Evolutionary conservation across 345 rosid genomes (phyloP).

Genomic region (Adansonia digitata): DNA sequence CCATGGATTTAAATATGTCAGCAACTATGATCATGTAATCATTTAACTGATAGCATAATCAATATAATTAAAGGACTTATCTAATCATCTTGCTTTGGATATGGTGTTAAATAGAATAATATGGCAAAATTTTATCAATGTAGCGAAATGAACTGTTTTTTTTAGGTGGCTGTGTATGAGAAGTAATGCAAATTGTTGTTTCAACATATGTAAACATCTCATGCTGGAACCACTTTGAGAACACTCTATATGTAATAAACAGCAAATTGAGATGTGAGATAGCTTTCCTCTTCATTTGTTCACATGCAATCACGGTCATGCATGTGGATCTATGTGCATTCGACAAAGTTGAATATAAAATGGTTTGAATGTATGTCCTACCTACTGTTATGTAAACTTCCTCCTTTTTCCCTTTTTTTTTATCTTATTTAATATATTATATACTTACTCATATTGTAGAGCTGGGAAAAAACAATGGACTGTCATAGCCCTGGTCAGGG

Average conservation of each 20-base stretch:
- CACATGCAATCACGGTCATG: not conserved
- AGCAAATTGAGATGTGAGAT: conserved; percentile 1
- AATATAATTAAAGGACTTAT: not conserved
- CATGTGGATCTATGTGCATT: conserved; percentile 1
- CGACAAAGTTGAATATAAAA: not conserved
- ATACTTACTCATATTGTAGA: conserved; percentile 29
- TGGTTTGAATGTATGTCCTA: not conserved
- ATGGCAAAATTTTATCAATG: not conserved
- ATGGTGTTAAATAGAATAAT: not conserved
- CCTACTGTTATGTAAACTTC: not conserved
- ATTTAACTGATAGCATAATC: not conserved
- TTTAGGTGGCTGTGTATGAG: not conserved
- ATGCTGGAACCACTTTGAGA: not conserved
- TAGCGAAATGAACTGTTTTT: not conserved
- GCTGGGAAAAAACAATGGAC: conserved; percentile 96
- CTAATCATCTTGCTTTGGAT: not conserved
- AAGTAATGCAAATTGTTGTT: no score
- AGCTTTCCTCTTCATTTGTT: not conserved
- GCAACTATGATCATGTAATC: not conserved
- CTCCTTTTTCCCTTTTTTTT: not conserved
- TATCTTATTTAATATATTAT: not conserved
- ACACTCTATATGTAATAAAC: not conserved
- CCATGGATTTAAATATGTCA: not conserved
- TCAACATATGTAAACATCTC: not conserved
- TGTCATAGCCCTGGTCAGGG: conserved; percentile 94